Evolutionary conservation across 257 asterid species (phyloP).

Genomic region (Fraxinus cuspidata): DNA sequence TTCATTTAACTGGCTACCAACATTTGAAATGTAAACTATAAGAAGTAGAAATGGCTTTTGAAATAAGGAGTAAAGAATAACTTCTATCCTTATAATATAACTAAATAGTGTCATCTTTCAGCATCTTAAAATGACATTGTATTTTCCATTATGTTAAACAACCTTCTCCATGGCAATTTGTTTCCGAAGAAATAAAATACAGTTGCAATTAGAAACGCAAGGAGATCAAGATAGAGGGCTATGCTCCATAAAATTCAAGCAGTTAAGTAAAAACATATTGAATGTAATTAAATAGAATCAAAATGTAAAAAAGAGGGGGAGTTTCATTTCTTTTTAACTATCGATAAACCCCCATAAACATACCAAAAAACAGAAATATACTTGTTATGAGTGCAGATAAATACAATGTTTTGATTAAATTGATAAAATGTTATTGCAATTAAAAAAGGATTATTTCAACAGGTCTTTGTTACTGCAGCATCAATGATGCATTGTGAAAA

Average conservation of each 20-base stretch:
- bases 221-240: neutral
- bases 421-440: constrained; percentile 3
- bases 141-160: neutral
- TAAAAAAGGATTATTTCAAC: constrained; percentile 14
- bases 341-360: neutral
- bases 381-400: constrained; percentile 14
- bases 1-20: neutral
- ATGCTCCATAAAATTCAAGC: neutral
- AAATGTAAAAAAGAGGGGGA: neutral
- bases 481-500: constrained; percentile 14
- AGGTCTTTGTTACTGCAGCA: constrained; percentile 10
- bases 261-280: neutral
- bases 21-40: neutral
- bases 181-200: neutral
- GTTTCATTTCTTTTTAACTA: neutral
- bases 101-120: neutral
- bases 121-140: neutral
- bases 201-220: neutral
- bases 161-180: neutral
- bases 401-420: neutral
- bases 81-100: neutral
- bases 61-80: neutral
- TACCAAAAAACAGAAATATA: neutral
- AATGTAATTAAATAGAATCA: neutral
- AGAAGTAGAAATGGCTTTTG: neutral